phyloP scores from a whole-genome alignment of 1,284 basidiomycete genomes.

The Cutaneotrichosporon curvatum region DNA sequence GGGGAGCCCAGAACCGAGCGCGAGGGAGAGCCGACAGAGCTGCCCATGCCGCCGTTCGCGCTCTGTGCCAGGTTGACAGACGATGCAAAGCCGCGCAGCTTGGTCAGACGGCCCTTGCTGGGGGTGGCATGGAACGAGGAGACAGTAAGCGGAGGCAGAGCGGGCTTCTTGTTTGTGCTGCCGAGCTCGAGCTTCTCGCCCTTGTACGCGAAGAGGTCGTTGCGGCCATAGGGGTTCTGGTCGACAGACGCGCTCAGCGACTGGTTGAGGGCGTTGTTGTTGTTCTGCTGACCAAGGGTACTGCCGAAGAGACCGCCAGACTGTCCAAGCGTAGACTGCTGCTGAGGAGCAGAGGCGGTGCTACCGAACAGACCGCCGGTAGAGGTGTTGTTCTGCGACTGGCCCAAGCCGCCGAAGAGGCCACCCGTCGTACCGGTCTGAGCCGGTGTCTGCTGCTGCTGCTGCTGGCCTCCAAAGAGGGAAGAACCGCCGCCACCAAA shows the following conservation, averaged over 20 bases:
- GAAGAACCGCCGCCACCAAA: conserved; percentile 25
- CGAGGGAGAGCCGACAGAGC: conserved; percentile 29
- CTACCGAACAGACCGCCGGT: conserved; percentile 29
- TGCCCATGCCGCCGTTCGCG: conserved; percentile 16
- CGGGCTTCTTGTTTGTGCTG: conserved; percentile 46
- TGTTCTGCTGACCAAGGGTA: conserved; percentile 35
- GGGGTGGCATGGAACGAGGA: conserved; percentile 47
- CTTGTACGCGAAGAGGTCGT: conserved; percentile 52
- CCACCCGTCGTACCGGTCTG: conserved; percentile 7
- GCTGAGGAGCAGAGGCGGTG: conserved; percentile 11
- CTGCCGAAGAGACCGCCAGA: conserved; percentile 22
- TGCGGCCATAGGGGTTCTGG: conserved; percentile 77
- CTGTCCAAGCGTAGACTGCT: conserved; percentile 17
- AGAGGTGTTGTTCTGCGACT: conserved; percentile 13
- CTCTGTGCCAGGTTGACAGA: conserved; percentile 33
- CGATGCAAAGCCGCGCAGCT: conserved; percentile 50
- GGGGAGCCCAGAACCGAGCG: conserved; percentile 32
- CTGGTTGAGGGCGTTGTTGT: conserved; percentile 26
- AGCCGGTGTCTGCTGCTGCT: conserved; percentile 22
- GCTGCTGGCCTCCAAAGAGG: conserved; percentile 50
- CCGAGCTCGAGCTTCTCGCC: conserved; percentile 41
- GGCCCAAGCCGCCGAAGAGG: conserved; percentile 14
- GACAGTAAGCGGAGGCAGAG: conserved; percentile 45
- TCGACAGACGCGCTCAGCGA: conserved; percentile 75
- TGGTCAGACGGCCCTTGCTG: conserved; percentile 44